A percentile compares a stretch with the other conserved stretches of the same genome.
Evolutionary conservation across 1,284 basidiomycete species (phyloP).

Genomic region (Leccinum subrobustum): DNA sequence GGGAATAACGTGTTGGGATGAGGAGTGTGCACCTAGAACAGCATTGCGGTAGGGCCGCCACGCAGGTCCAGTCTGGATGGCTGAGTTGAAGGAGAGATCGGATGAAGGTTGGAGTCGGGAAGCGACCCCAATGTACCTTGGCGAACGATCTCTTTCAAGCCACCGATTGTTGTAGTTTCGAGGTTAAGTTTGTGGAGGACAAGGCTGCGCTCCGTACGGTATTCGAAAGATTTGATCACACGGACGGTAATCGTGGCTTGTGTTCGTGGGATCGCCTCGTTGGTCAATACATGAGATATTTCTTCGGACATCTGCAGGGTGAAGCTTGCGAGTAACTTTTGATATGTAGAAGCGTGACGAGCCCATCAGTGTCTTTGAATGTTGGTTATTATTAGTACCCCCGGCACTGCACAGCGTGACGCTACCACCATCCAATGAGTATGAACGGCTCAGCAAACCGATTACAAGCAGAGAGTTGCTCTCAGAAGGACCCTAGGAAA

Average conservation of each 20-base stretch:
- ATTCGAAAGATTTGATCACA: slow-evolving; percentile 94
- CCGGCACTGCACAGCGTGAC: too few relatives aligned
- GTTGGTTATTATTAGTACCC: too few relatives aligned
- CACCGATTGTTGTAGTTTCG: slow-evolving; percentile 70
- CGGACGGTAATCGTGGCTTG: slow-evolving; percentile 86
- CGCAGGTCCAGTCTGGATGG: slow-evolving; percentile 65
- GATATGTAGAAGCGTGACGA: neutral
- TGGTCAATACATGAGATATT: slow-evolving; percentile 60
- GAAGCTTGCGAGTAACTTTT: slow-evolving; percentile 13
- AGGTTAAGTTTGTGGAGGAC: slow-evolving; percentile 85
- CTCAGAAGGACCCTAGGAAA: slow-evolving; percentile 43
- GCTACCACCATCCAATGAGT: slow-evolving; percentile 11
- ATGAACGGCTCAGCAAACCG: slow-evolving; percentile 11
- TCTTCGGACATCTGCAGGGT: slow-evolving; percentile 35
- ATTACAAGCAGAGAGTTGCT: slow-evolving; percentile 8
- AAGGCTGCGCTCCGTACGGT: slow-evolving; percentile 85
- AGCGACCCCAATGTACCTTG: slow-evolving; percentile 47
- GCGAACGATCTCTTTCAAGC: slow-evolving; percentile 70
- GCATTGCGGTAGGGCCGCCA: slow-evolving; percentile 87
- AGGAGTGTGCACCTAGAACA: slow-evolving; percentile 53
- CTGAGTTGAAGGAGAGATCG: slow-evolving; percentile 40
- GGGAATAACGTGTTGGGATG: neutral
- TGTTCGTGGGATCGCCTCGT: slow-evolving; percentile 64
- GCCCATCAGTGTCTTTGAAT: too few relatives aligned
- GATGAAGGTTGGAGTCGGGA: neutral